phyloP scores from a whole-genome alignment of 2,329 filamentous ascomycete species.

The Dissoconium aciculare region DNA sequence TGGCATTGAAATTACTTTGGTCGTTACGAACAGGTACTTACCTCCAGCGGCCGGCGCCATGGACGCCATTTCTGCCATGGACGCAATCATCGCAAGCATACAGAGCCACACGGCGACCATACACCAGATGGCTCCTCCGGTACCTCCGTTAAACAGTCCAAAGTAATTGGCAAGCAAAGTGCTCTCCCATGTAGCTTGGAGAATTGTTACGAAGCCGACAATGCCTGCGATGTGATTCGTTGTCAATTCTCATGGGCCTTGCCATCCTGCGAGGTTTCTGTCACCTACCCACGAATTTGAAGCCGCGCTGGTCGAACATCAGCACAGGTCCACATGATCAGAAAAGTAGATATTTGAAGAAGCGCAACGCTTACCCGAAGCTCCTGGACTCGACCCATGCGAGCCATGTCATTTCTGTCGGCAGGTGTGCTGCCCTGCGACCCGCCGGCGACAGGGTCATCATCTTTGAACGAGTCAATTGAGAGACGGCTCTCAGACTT shows the following conservation, averaged over 20 bases:
- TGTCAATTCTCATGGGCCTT: not conserved
- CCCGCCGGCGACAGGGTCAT: conserved; percentile 9
- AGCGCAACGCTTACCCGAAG: conserved; percentile 25
- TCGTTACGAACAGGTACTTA: conserved; percentile 1
- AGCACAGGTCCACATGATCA: not conserved
- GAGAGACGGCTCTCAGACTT: too few species aligned
- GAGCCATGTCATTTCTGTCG: conserved; percentile 33
- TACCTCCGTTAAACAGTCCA: conserved; percentile 20
- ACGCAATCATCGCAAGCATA: conserved; percentile 21
- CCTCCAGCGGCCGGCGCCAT: conserved; percentile 22
- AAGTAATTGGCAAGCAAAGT: conserved; percentile 25
- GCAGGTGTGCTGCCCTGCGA: conserved; percentile 19
- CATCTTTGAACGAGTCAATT: conserved; percentile 13
- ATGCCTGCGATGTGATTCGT: conserved; percentile 20
- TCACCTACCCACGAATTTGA: conserved; percentile 29
- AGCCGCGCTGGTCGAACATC: conserved; percentile 28
- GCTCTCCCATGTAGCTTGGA: conserved; percentile 42
- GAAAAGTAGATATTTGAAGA: not conserved
- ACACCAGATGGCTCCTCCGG: conserved; percentile 20
- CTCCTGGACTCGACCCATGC: conserved; percentile 38
- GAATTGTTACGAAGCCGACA: conserved; percentile 38
- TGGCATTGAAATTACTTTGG: too few species aligned
- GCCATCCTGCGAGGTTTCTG: not conserved
- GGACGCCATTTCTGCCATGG: conserved; percentile 21
- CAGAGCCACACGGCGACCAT: conserved; percentile 22